phyloP scores from a whole-genome alignment of 345 rosid species.

The Psidium friedrichsthalianum region DNA sequence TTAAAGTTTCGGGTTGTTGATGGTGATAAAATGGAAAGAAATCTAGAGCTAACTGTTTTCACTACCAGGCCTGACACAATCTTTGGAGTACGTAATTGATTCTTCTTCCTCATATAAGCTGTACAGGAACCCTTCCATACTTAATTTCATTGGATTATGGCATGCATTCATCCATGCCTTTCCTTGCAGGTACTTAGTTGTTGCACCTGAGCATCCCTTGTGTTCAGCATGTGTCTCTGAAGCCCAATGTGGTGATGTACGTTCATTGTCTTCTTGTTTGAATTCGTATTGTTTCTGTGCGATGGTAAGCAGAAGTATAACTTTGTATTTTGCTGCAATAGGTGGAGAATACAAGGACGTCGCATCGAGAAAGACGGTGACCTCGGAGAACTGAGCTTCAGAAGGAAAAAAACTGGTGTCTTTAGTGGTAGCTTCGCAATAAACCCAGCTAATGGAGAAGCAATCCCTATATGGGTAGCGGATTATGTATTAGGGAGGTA shows the following conservation, averaged over 20 bases:
- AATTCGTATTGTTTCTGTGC: background rate
- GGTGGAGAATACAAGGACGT: constrained; percentile 80
- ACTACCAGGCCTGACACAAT: constrained; percentile 90
- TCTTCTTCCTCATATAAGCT: background rate
- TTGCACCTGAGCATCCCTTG: constrained; percentile 81
- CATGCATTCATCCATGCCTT: background rate
- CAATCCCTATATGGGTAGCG: constrained; percentile 91
- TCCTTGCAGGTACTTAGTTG: constrained; percentile 68
- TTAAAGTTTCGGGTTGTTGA: constrained; percentile 53
- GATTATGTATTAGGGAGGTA: constrained; percentile 84
- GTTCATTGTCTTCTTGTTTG: background rate
- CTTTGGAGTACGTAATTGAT: constrained; percentile 74
- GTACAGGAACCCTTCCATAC: background rate
- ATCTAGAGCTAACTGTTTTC: constrained; percentile 48
- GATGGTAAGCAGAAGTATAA: background rate
- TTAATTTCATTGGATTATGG: constrained; percentile 3
- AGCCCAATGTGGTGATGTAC: constrained; percentile 40
- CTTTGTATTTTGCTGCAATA: constrained; percentile 6
- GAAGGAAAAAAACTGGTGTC: constrained; percentile 87
- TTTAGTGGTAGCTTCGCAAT: constrained; percentile 73
- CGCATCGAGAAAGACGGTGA: constrained; percentile 82
- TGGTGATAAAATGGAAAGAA: constrained; percentile 39
- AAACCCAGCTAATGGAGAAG: constrained; percentile 78
- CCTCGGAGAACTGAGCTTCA: constrained; percentile 93
- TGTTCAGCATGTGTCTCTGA: constrained; percentile 42